Conservation (phyloP, 2,329 filamentous ascomycete species). For the Ramularia endophylla region DNA sequence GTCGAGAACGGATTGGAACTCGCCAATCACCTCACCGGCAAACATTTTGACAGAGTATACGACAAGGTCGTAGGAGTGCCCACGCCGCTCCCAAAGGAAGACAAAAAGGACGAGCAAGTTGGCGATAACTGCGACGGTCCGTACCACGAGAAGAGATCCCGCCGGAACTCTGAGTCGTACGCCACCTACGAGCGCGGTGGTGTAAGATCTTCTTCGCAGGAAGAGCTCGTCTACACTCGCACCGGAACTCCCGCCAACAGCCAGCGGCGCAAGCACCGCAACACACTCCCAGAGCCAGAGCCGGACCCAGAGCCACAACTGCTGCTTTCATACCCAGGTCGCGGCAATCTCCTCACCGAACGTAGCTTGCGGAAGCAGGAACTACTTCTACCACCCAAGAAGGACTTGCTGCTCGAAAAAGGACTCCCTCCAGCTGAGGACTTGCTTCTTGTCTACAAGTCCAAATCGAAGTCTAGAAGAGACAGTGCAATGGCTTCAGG, state of each 20-base stretch:
- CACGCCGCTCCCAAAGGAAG: background rate
- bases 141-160: background rate
- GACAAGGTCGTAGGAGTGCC: constrained; percentile 13
- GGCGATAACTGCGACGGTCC: background rate
- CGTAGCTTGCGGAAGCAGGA: constrained; percentile 19
- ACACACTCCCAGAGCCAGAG: constrained; percentile 13
- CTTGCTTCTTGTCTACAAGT: constrained; percentile 3
- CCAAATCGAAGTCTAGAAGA: constrained; percentile 10
- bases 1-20: constrained; percentile 24
- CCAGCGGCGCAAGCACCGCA: constrained; percentile 18
- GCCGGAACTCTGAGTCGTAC: background rate
- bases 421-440: constrained; percentile 17
- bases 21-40: constrained; percentile 20
- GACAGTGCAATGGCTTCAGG: constrained; percentile 22
- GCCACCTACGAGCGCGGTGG: background rate
- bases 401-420: constrained; percentile 27
- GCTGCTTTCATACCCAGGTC: no score
- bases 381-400: constrained; percentile 24
- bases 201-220: no score
- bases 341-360: constrained; percentile 7
- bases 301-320: no score
- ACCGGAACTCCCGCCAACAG: constrained; percentile 4
- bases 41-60: constrained; percentile 25
- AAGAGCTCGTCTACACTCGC: constrained; percentile 3
- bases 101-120: background rate